phyloP scores from a whole-genome alignment of 2,329 filamentous ascomycete species.

The Aspergillus pseudoviridinutans region DNA sequence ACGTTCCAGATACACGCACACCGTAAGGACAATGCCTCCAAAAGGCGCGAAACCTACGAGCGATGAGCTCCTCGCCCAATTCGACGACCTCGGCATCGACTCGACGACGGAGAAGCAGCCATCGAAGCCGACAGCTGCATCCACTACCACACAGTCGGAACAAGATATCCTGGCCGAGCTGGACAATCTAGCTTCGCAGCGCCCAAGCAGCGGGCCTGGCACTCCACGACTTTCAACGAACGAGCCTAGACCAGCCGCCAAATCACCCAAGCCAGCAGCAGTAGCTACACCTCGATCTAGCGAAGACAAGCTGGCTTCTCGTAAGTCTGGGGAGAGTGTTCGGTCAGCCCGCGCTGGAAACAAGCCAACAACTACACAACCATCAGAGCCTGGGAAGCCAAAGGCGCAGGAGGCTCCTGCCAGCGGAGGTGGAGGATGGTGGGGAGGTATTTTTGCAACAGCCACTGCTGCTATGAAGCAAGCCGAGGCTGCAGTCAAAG shows the following conservation, averaged over 20 bases:
- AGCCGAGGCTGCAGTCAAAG: constrained; percentile 86
- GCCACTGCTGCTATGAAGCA: constrained; percentile 74
- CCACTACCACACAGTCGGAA: constrained; percentile 38
- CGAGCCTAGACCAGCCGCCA: constrained; percentile 47
- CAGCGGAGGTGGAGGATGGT: constrained; percentile 70
- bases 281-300: constrained; percentile 43
- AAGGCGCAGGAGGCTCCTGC: constrained; percentile 42
- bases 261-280: constrained; percentile 52
- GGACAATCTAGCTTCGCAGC: constrained; percentile 70
- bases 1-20: constrained; percentile 3
- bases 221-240: constrained; percentile 66
- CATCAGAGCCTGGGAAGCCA: constrained; percentile 40
- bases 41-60: constrained; percentile 41
- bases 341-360: constrained; percentile 68
- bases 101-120: constrained; percentile 23
- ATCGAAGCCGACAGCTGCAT: constrained; percentile 24
- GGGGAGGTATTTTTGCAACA: constrained; percentile 79
- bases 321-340: constrained; percentile 76
- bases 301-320: constrained; percentile 59
- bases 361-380: constrained; percentile 56
- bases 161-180: constrained; percentile 85
- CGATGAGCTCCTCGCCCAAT: constrained; percentile 49
- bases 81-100: constrained; percentile 45
- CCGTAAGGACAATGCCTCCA: constrained; percentile 27
- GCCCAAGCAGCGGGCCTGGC: constrained; percentile 68